Evolutionary conservation across 2,329 filamentous ascomycete genomes (phyloP), one percentile per base, ranked within the genome.

Genomic region (Pseudogymnoascus sp.): DNA sequence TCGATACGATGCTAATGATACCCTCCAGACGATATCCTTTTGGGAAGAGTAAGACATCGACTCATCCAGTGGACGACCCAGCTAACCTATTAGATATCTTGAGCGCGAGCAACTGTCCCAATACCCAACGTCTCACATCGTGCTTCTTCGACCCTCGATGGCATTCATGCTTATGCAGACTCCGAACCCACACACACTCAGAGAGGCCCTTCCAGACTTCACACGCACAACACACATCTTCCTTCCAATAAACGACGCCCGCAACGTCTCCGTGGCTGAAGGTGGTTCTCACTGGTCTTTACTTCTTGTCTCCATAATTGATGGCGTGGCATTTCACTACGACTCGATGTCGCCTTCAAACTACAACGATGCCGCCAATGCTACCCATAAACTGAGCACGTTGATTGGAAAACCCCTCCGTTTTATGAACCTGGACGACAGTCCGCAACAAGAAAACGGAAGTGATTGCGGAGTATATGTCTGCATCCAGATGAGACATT

Each of bases 391-490:
- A 70, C 80, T 99, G 47, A 81, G 83, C 26, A 78, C 79, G 34
- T 78, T 97, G 31, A 81, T 97, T 0, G 80, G 82, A 36, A 83
- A 84, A 64, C 80, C 80, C 4, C 77, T 96, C 16, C 81, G 86
- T 18, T 97, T 96, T 73, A 84, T 93, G 71, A 86, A 93, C 74
- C 81, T 99, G 63, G 81, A 88, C 0, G 93, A 97, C 72, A 89
- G 86, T 8, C 95, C 95, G 0, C 89, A 96, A 71, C 95, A 99
- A 75, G 88, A 93, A 69, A 97, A 97, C 69, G 86, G 89, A 26
- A 93, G 85, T 72, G 95, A 99, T 76, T 99, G 95, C 70, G 95
- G 95, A 16, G 91, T 99, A 0, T 97, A 93, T 74, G 95, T 99
- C 2, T 97, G 95, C 75, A 84, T 97, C 68, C 83, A 93, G 66